These are phyloP conservation scores for Sclerotiophoma versabilis DNA, from an alignment of 2,329 filamentous ascomycete species.

Conservation along the genomic window DNA sequence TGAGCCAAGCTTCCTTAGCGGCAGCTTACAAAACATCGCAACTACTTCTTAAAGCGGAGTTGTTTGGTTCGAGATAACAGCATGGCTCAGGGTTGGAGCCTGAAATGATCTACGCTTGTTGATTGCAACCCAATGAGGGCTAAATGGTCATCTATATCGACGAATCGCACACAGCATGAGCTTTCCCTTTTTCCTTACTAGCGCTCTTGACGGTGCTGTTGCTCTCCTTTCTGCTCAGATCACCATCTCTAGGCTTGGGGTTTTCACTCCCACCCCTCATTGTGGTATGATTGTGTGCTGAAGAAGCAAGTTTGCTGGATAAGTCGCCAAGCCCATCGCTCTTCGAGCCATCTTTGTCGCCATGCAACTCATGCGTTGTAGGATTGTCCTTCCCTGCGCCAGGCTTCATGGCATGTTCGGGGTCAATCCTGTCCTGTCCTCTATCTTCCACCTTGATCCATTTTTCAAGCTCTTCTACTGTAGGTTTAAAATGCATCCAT, in stretches of 20 bases:
- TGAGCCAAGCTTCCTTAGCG: neutral
- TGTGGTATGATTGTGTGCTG: neutral
- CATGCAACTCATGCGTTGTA: neutral
- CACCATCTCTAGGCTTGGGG: neutral
- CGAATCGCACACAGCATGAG: neutral
- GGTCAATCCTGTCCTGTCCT: constrained; percentile 30
- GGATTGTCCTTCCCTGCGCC: constrained; percentile 4
- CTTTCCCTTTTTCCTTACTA: neutral
- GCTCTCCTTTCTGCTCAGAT: neutral
- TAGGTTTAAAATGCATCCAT: constrained; percentile 59
- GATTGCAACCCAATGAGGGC: neutral
- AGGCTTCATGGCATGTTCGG: constrained; percentile 19
- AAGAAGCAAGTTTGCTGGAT: neutral
- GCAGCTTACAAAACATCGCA: constrained; percentile 3
- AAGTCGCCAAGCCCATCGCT: neutral
- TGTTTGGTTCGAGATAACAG: neutral
- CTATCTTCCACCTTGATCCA: constrained; percentile 33
- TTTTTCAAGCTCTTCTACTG: constrained; percentile 32
- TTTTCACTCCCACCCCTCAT: neutral
- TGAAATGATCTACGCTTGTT: neutral
- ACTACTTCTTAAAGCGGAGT: neutral
- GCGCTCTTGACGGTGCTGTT: neutral
- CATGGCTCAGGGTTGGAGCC: neutral
- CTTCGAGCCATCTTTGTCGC: neutral
- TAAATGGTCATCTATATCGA: neutral